These are phyloP conservation scores for Ogataea minuta DNA, from an alignment of 805 yeast genomes.

Conservation along the genomic window DNA sequence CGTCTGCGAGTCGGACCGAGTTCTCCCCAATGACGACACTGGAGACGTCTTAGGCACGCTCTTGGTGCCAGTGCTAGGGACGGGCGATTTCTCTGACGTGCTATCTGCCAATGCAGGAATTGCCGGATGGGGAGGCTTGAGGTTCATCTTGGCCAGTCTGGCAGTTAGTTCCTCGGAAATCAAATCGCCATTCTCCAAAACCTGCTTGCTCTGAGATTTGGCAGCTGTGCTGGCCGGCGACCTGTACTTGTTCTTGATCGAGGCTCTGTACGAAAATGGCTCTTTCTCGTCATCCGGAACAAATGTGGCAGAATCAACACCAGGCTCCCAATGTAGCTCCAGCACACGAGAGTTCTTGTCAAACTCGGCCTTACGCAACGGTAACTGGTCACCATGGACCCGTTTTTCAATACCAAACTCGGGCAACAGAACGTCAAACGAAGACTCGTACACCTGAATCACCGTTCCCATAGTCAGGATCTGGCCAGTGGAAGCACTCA, in stretches of 20 bases:
- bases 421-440: slow-evolving; percentile 90
- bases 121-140: slow-evolving; percentile 46
- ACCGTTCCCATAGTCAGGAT: slow-evolving; percentile 82
- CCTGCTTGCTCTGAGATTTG: slow-evolving; percentile 43
- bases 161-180: slow-evolving; percentile 43
- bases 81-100: slow-evolving; percentile 12
- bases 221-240: slow-evolving; percentile 75
- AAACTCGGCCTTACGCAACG: slow-evolving; percentile 88
- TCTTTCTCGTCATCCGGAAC: slow-evolving; percentile 88
- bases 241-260: slow-evolving; percentile 75
- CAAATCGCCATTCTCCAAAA: slow-evolving; percentile 31
- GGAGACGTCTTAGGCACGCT: slow-evolving; percentile 32
- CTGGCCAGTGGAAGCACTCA: slow-evolving; percentile 74
- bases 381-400: slow-evolving; percentile 96
- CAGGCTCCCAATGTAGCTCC: slow-evolving; percentile 89
- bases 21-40: slow-evolving; percentile 13
- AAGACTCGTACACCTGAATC: slow-evolving; percentile 89
- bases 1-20: slow-evolving; percentile 7
- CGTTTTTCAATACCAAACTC: slow-evolving; percentile 94
- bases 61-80: slow-evolving; percentile 20
- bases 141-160: slow-evolving; percentile 49
- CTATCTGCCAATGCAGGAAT: slow-evolving; percentile 23
- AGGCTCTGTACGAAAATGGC: slow-evolving; percentile 69
- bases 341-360: slow-evolving; percentile 63
- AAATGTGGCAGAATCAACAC: slow-evolving; percentile 88